Evolutionary conservation across 2,329 filamentous ascomycete genomes (phyloP).

Genomic region (Coniochaeta sp.): DNA sequence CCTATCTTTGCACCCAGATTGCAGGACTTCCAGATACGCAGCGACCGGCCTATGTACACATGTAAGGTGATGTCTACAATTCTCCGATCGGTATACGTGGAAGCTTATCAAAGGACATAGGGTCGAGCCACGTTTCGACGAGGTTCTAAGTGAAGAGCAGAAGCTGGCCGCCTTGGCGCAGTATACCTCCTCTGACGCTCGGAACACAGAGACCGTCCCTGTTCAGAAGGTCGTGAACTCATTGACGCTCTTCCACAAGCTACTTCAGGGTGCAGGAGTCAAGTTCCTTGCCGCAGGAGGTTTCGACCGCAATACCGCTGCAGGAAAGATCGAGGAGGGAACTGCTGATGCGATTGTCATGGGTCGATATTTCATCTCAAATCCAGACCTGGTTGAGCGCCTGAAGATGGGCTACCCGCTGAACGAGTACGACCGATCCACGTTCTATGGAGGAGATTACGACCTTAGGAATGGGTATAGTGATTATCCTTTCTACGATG

Average conservation of each 20-base stretch:
- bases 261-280: constrained; percentile 28
- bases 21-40: constrained; percentile 19
- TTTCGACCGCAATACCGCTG: constrained; percentile 27
- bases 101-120: constrained; percentile 10
- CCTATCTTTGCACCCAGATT: constrained; percentile 23
- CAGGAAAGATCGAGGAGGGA: constrained; percentile 18
- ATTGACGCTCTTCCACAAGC: too few species aligned
- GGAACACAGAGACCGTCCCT: too few species aligned
- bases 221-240: too few species aligned
- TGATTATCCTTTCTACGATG: constrained; percentile 25
- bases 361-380: constrained; percentile 40
- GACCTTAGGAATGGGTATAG: constrained; percentile 30
- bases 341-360: constrained; percentile 37
- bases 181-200: constrained; percentile 15
- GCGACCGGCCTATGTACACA: constrained; percentile 36
- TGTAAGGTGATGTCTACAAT: constrained; percentile 19
- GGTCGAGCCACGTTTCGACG: constrained; percentile 39
- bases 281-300: constrained; percentile 43
- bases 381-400: constrained; percentile 38
- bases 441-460: constrained; percentile 30
- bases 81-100: not conserved
- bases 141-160: constrained; percentile 33
- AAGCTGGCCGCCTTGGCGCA: constrained; percentile 30
- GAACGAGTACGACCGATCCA: constrained; percentile 33
- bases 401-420: constrained; percentile 33